These are phyloP conservation scores for Ampelocalamus luodianensis DNA, from an alignment of 176 grass and related monocot genomes.

Conservation along the genomic window DNA sequence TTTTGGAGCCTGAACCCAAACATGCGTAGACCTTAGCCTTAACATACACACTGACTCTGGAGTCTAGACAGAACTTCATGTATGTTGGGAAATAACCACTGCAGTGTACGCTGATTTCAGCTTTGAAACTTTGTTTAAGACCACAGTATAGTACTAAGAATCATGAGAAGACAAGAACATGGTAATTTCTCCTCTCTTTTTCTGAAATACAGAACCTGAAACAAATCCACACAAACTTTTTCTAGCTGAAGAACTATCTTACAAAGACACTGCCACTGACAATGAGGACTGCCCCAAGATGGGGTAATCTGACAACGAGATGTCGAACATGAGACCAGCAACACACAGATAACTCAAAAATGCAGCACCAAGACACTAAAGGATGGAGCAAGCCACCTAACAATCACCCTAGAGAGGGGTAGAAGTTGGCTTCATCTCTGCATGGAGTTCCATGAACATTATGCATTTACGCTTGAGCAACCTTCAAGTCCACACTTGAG, in stretches of 20 bases:
- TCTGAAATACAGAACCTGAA: constrained; percentile 21
- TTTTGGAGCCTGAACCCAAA: background rate
- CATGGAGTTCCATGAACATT: background rate
- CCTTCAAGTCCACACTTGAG: constrained; percentile 48
- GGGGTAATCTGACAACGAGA: constrained; percentile 60
- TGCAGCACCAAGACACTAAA: constrained; percentile 45
- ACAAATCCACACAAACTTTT: constrained; percentile 46
- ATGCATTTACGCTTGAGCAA: constrained; percentile 22
- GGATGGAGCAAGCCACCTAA: constrained; percentile 31
- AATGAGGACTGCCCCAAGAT: constrained; percentile 37
- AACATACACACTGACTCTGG: background rate
- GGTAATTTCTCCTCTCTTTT: background rate
- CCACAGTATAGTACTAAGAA: background rate
- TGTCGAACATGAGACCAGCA: constrained; percentile 53
- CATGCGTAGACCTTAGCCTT: background rate
- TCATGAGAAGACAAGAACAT: constrained; percentile 21
- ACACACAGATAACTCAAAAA: constrained; percentile 47
- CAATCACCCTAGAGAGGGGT: constrained; percentile 40
- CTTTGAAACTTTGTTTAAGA: background rate
- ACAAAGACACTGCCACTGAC: constrained; percentile 57
- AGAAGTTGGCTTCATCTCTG: constrained; percentile 39
- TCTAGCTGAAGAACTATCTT: constrained; percentile 64
- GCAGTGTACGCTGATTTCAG: background rate
- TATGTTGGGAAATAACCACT: background rate
- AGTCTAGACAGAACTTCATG: background rate